Base-by-base conservation (phyloP, 257 asterid species). In the Solanum verrucosum region DNA sequence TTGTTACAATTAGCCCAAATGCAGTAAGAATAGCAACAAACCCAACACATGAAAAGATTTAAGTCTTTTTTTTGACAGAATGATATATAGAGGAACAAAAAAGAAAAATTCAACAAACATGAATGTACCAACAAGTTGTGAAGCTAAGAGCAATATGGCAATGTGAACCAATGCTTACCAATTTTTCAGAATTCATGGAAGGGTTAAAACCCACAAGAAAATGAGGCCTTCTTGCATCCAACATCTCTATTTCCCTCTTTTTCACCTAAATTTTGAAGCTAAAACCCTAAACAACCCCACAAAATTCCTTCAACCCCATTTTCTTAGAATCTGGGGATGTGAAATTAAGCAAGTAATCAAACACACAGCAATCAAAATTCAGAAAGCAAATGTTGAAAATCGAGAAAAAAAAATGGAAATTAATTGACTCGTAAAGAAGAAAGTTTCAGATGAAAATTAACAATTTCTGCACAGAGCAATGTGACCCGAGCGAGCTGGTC, bases 121-220 rank as follows among this genome's bases (percentile, higher is more conserved):
- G 44, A 33, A 33, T 71, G 78, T 8, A 71, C 75, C 75, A 29
- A 70, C 38, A 70, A 71, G 33, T 67, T 59, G 88, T 86, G 89
- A 84, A 25, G 13, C 46, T 35, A 74, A 74, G 44, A 72, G 79
- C 27, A 70, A 72, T 34, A 33, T 44, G n/a, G 29, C 18, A 74
- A 74, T 73, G 82, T 35, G 29, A 87, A 77, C 85, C 8, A 70
- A 87, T 82, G 52, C 40, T 93, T 93, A 96, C 98, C 98, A 95
- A 90, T 88, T 91, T 90, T 38, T 94, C 91, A 70, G 94, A 94
- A 92, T 91, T 91, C 35, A 91, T 52, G 70, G 94, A 91, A 83
- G 97, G 98, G 89, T 94, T 94, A 89, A 96, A 95, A 84, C 92
- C 95, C 93, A 92, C 86, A 87, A 94, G 95, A 90, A 96, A 96